phyloP scores from a whole-genome alignment of 306 rosid species.

The Dryas drummondii region DNA sequence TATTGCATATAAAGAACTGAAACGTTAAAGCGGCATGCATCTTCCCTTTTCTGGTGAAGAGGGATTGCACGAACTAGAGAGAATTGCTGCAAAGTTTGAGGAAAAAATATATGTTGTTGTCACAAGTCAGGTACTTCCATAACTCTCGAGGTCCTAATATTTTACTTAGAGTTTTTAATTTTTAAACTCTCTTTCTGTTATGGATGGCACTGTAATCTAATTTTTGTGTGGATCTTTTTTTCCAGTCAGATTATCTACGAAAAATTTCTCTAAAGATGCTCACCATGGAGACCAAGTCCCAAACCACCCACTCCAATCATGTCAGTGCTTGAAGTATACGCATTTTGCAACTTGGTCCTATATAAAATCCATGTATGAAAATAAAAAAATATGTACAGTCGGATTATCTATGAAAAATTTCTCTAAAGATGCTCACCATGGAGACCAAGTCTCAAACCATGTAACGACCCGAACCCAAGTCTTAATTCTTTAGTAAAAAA shows the following conservation, averaged over 20 bases:
- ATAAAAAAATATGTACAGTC: too few species aligned
- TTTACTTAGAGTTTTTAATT: not conserved
- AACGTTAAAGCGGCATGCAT: constrained; percentile 59
- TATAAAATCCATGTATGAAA: too few species aligned
- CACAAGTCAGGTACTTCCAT: constrained; percentile 52
- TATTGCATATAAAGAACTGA: constrained; percentile 56
- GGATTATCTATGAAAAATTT: too few species aligned
- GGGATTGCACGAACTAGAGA: constrained; percentile 55
- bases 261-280: constrained; percentile 48
- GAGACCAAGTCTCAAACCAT: too few species aligned
- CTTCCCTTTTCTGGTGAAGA: constrained; percentile 59
- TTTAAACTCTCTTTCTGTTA: not conserved
- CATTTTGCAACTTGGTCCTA: too few species aligned
- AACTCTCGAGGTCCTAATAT: constrained; percentile 4
- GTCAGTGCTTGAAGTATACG: too few species aligned
- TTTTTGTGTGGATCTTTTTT: not conserved
- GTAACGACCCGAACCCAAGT: too few species aligned
- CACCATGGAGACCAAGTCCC: constrained; percentile 61
- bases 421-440: too few species aligned
- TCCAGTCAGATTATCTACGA: constrained; percentile 38
- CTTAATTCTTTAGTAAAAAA: too few species aligned
- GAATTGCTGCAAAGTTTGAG: constrained; percentile 75
- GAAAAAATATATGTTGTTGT: constrained; percentile 68
- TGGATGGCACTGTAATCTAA: not conserved
- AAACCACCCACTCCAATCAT: constrained; percentile 7